phyloP scores from a whole-genome alignment of 1,139 yeast genomes.

The Debaryomyces sp. region DNA sequence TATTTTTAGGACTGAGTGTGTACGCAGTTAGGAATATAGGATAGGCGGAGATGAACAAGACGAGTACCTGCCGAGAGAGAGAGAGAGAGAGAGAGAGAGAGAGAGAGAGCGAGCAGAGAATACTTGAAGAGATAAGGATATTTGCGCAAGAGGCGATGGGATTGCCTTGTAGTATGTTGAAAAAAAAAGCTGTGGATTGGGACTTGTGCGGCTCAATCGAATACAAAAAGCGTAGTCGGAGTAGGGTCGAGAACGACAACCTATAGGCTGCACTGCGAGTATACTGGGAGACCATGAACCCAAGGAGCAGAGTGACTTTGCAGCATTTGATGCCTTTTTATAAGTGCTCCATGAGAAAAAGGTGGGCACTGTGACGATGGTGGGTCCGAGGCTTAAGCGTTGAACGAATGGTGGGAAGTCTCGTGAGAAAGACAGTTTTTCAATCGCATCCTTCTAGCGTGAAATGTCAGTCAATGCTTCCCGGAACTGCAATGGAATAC shows the following conservation, averaged over 20 bases:
- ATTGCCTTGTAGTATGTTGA: no score
- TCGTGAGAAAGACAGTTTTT: neutral
- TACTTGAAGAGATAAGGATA: no score
- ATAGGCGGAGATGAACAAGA: no score
- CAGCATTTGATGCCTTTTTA: neutral
- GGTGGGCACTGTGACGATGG: no score
- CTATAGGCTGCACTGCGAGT: neutral
- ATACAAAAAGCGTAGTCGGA: neutral
- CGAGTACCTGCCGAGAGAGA: no score
- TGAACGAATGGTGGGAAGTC: no score
- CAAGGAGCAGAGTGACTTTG: neutral
- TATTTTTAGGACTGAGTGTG: neutral
- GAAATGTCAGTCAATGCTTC: neutral
- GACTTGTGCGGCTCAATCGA: neutral
- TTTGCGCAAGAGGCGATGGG: no score
- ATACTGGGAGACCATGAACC: neutral
- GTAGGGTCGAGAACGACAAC: neutral
- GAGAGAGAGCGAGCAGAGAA: no score
- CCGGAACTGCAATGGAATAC: neutral
- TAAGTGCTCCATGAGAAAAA: neutral
- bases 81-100: no score
- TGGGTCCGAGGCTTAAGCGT: no score
- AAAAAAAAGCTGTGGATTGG: no score
- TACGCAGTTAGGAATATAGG: neutral
- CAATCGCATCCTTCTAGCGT: neutral